Evolutionary conservation across 2,329 filamentous ascomycete genomes (phyloP), one percentile per base, ranked within the genome.

Genomic region (Thielaviopsis punctulata): DNA sequence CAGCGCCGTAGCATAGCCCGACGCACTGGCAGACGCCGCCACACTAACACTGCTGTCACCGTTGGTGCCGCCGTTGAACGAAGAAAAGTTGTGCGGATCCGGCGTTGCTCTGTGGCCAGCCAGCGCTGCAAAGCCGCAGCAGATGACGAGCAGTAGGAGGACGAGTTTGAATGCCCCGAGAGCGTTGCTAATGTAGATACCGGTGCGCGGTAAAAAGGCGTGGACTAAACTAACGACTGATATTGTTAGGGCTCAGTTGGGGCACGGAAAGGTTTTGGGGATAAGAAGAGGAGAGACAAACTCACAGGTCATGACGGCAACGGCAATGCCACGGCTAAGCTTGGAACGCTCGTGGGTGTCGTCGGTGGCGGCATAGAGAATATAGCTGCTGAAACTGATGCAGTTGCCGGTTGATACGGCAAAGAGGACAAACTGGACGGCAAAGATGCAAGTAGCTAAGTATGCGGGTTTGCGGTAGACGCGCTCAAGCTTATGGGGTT

Each of bases 121-220:
- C 0, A 79, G 65, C 0, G 75, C 76, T 0, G 73, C 75, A 46
- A 76, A 77, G 1, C 78, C 78, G 0, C 77, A 71, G 57, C 75
- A 78, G 18, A 81, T 73, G 44, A 82, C 78, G 58, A 81, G 72
- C 1, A 81, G 56, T 3, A 82, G 64, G 10, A 80, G 68, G 21
- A 72, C 66, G 2, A 80, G 71, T 56, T 82, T 82, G 68, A 81
- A 77, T 6, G 76, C 57, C 1, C 77, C 75, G 0, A 82, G 66
- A 0, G 75, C 65, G 57, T 79, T 80, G 62, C 79, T 72, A 0
- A 82, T 65, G 0, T 73, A 67, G 25, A 81, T 69, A 0, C 78
- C 78, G 69, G 73, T 74, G 57, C 75, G 77, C 0, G 77, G 77
- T 0, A 71, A 57, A 0, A 70, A 62, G 6, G 71, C 60, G 61